Evolutionary conservation across 202 grass and related monocot genomes (phyloP).

Genomic region (Panicum hallii): DNA sequence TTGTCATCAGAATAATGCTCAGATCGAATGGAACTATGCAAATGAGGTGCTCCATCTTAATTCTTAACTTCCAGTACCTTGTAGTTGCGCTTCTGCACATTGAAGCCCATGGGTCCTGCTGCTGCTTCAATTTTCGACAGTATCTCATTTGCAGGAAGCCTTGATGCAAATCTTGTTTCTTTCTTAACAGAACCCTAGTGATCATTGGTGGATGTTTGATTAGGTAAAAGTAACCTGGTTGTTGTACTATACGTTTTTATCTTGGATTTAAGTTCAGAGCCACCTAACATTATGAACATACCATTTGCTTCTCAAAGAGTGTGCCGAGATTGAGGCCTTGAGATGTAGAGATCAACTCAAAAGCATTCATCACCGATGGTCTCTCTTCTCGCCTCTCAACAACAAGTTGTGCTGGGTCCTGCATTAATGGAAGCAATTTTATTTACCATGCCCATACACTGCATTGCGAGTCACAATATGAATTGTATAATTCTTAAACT

Average conservation of each 20-base stretch:
- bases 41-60: neutral
- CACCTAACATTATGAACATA: constrained; percentile 39
- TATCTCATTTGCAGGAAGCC: constrained; percentile 93
- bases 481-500: constrained; percentile 14
- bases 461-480: constrained; percentile 5
- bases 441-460: constrained; percentile 38
- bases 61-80: constrained; percentile 54
- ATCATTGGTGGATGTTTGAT: neutral
- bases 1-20: constrained; percentile 20
- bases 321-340: constrained; percentile 94
- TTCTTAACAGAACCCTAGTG: constrained; percentile 68
- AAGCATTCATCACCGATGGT: constrained; percentile 87
- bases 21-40: neutral
- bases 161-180: constrained; percentile 93
- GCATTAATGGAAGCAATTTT: constrained; percentile 42
- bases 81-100: constrained; percentile 86
- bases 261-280: neutral
- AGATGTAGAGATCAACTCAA: constrained; percentile 97
- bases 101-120: constrained; percentile 86
- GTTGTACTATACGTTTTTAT: neutral
- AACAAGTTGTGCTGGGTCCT: constrained; percentile 81
- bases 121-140: constrained; percentile 91
- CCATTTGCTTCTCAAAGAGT: constrained; percentile 94
- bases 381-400: constrained; percentile 86
- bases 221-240: constrained; percentile 13